Evolutionary conservation across 768 basidiomycete genomes (phyloP).

Genomic region (Amanita rimosa): DNA sequence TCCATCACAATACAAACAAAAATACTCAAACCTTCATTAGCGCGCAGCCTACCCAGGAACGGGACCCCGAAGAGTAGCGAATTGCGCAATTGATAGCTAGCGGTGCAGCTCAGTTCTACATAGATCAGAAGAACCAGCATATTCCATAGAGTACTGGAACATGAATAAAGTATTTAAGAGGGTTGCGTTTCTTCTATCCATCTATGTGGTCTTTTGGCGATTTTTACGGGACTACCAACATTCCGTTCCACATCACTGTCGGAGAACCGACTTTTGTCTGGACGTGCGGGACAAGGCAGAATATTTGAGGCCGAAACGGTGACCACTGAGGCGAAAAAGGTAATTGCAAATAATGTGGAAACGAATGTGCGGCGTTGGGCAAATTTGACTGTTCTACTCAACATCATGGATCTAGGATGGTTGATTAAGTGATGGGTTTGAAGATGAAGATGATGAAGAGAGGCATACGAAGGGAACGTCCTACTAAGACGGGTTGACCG

Average conservation of each 20-base stretch:
- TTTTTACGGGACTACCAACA: conserved; percentile 24
- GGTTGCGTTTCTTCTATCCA: conserved; percentile 74
- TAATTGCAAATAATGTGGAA: conserved; percentile 70
- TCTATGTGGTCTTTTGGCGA: conserved; percentile 51
- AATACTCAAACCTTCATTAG: conserved; percentile 18
- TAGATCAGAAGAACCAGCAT: not conserved
- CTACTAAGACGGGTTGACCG: conserved; percentile 6
- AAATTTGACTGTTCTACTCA: conserved; percentile 47
- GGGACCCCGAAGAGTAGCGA: conserved; percentile 35
- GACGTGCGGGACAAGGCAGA: conserved; percentile 70
- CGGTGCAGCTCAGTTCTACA: not conserved
- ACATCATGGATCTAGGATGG: conserved; percentile 34
- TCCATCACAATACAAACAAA: not conserved
- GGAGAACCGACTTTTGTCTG: conserved; percentile 43
- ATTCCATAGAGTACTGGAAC: not conserved
- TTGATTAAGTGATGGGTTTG: not conserved
- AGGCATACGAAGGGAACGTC: conserved; percentile 12
- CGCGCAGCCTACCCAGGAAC: conserved; percentile 51
- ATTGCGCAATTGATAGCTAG: conserved; percentile 11
- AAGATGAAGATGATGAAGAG: not conserved
- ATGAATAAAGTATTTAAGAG: not conserved
- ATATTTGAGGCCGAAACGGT: conserved; percentile 75
- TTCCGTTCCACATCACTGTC: conserved; percentile 31
- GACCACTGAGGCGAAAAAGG: conserved; percentile 65
- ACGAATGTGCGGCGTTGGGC: conserved; percentile 63